Conservation (phyloP, 2,329 filamentous ascomycete genomes). For the Penicillium paneum region DNA sequence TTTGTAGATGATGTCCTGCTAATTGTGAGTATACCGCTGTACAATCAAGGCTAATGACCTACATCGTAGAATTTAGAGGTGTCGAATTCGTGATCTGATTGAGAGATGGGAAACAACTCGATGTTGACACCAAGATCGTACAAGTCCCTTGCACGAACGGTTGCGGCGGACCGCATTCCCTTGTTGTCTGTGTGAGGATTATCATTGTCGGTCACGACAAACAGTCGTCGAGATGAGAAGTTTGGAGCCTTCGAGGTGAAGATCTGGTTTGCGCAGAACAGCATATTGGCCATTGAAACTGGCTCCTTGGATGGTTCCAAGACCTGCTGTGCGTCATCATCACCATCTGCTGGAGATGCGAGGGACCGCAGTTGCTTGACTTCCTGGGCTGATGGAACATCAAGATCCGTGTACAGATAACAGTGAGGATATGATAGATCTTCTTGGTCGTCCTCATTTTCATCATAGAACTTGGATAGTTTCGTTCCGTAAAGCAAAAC, state of each 20-base stretch:
- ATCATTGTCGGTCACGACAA: conserved; percentile 93
- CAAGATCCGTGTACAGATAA: conserved; percentile 84
- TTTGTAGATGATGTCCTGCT: conserved; percentile 84
- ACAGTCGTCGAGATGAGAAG: conserved; percentile 87
- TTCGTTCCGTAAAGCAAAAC: conserved; percentile 88
- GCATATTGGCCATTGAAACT: conserved; percentile 79
- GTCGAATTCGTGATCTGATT: conserved; percentile 69
- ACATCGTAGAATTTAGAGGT: conserved; percentile 88
- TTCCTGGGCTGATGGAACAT: conserved; percentile 80
- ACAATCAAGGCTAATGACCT: conserved; percentile 27
- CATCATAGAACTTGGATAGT: conserved; percentile 72
- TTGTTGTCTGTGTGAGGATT: conserved; percentile 75
- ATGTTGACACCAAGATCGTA: conserved; percentile 91
- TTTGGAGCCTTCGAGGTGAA: conserved; percentile 94
- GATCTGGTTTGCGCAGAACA: conserved; percentile 94
- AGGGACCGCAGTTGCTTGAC: conserved; percentile 75
- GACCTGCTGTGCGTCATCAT: conserved; percentile 66
- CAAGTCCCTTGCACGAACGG: conserved; percentile 86
- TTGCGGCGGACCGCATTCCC: conserved; percentile 68
- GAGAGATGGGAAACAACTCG: conserved; percentile 86
- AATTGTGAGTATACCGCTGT: conserved; percentile 9
- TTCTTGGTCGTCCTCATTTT: conserved; percentile 55
- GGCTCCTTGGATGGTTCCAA: conserved; percentile 66
- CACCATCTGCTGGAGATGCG: conserved; percentile 72
- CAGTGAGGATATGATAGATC: conserved; percentile 78